phyloP scores from a whole-genome alignment of 2,329 filamentous ascomycete genomes.

The Rutstroemia sydowiana region DNA sequence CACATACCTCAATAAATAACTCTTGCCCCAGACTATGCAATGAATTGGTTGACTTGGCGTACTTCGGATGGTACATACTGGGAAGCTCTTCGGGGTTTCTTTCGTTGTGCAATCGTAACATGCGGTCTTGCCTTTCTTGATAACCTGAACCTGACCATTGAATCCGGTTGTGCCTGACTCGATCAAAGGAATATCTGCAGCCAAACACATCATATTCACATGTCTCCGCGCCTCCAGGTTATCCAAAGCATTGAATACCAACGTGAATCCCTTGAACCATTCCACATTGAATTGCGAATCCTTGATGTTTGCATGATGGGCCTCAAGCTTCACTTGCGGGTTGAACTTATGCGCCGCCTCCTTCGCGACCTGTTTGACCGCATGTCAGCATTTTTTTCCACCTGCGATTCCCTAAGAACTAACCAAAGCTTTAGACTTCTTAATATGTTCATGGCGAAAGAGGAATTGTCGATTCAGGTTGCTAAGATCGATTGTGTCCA shows the following conservation, averaged over 20 bases:
- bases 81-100: constrained; percentile 84
- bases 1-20: constrained; percentile 72
- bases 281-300: constrained; percentile 76
- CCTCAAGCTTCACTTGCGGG: constrained; percentile 75
- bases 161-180: constrained; percentile 98
- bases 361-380: constrained; percentile 65
- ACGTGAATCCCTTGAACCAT: constrained; percentile 76
- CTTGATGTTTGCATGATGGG: constrained; percentile 93
- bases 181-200: constrained; percentile 81
- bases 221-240: constrained; percentile 90
- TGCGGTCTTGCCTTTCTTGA: constrained; percentile 83
- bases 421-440: constrained; percentile 90
- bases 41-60: constrained; percentile 95
- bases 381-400: constrained; percentile 9
- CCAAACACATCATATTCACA: constrained; percentile 96
- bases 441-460: constrained; percentile 94
- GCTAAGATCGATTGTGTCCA: constrained; percentile 96
- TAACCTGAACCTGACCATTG: constrained; percentile 95
- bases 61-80: constrained; percentile 94
- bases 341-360: constrained; percentile 89
- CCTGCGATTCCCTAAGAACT: constrained; percentile 27
- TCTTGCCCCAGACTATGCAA: constrained; percentile 98
- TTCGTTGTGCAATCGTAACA: constrained; percentile 95
- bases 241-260: constrained; percentile 96
- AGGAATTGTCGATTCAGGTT: constrained; percentile 97